These are phyloP conservation scores for Colletotrichum endophyticum DNA, from an alignment of 2,329 filamentous ascomycete species.

Conservation along the genomic window DNA sequence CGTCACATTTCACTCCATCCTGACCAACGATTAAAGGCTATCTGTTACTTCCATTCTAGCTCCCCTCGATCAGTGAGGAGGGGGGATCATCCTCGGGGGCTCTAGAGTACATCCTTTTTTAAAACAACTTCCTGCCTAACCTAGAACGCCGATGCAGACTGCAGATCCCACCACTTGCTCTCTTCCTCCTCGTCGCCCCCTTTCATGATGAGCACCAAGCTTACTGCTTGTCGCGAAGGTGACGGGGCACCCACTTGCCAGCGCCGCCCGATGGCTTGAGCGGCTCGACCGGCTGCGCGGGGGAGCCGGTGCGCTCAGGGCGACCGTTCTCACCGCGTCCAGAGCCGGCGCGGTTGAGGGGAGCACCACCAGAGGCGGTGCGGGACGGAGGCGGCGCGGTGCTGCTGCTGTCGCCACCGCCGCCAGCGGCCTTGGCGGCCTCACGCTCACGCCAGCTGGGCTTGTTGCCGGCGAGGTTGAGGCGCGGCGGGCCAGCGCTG, in stretches of 20 bases:
- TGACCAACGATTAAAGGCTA: slow-evolving; percentile 17
- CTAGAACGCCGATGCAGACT: slow-evolving; percentile 43
- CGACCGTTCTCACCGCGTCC: slow-evolving; percentile 45
- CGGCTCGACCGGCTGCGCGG: slow-evolving; percentile 49
- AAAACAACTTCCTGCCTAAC: slow-evolving; percentile 33
- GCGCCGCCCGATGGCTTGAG: slow-evolving; percentile 57
- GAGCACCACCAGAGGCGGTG: slow-evolving; percentile 41
- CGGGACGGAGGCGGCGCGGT: slow-evolving; percentile 45
- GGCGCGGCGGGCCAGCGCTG: slow-evolving; percentile 57
- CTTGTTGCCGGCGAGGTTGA: slow-evolving; percentile 65
- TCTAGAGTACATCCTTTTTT: slow-evolving; percentile 42
- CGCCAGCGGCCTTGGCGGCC: slow-evolving; percentile 49
- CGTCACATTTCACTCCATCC: slow-evolving; percentile 14
- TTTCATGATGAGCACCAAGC: slow-evolving; percentile 34
- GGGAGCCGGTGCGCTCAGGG: slow-evolving; percentile 36
- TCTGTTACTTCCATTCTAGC: slow-evolving; percentile 25
- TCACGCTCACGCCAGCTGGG: slow-evolving; percentile 78
- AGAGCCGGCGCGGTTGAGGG: slow-evolving; percentile 49
- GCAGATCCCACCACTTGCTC: slow-evolving; percentile 9
- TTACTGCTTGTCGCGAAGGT: slow-evolving; percentile 43
- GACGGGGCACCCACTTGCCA: slow-evolving; percentile 65
- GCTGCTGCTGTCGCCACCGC: slow-evolving; percentile 32
- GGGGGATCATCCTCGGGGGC: slow-evolving; percentile 32
- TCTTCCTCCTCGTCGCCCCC: slow-evolving; percentile 21
- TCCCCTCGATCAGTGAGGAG: slow-evolving; percentile 31